Base-by-base conservation (phyloP, 495 filamentous ascomycete species). In the Talaromyces nanjingensis region DNA sequence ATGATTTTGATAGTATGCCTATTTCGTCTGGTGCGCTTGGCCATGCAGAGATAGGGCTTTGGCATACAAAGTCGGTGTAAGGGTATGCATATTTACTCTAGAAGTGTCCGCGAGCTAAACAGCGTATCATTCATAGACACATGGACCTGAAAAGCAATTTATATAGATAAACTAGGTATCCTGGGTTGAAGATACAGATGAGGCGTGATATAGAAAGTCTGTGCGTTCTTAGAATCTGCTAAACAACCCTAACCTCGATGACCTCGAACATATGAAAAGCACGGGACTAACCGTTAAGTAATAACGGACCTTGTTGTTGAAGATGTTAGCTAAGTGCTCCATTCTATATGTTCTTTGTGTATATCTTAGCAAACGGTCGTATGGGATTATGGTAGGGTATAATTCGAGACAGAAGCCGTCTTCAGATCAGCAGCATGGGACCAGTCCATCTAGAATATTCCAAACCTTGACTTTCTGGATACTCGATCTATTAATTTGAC, bases 1-100 rank as follows among this genome's bases (percentile, higher is more conserved):
- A 49, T 49, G 0, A 20, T 20, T 27, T 54, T 29, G 52, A 27
- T 55, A 55, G 2, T 27, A 27, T 24, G 9, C 52, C 52, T 55
- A 29, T 25, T 55, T 55, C 52, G 25, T 55, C 52, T 29, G 52
- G 52, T 55, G 25, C 24, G 52, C 52, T 55, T 55, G 53, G 53
- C 22, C 20, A 25, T 22, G 18, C 11, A 56, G 53, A 56, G 20
- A n/a, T 56, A 27, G n/a, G 24, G 8, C 11, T 56, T 56, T 29
- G 53, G 22, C 53, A 56, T 29, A 56, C 53, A 56, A 56, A 56
- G 53, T 56, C 53, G 53, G 53, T 56, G 53, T 56, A 56, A 56
- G 53, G 53, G 53, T 56, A 22, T 56, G 24, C 53, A 56, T 24
- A 25, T 25, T 27, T 16, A 14, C 27, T n/a, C 9, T 22, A 27